Evolutionary conservation across 768 basidiomycete species (phyloP), one percentile per base, ranked within the genome.

Genomic region (Pleurotus citrinopileatus): DNA sequence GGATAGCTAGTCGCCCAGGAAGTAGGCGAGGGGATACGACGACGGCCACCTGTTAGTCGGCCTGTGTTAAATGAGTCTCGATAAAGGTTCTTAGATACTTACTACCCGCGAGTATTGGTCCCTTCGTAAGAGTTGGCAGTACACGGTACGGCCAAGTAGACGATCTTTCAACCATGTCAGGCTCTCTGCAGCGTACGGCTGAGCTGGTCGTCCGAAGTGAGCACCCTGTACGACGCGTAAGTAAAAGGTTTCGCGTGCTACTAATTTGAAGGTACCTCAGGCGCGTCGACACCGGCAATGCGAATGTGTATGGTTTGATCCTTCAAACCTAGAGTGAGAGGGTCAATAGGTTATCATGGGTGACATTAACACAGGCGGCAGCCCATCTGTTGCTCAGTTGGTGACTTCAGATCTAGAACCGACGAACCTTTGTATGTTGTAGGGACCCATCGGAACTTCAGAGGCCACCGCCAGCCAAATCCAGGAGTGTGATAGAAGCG

Each of bases 271-370:
- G 65, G 26, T 60, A 89, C 92, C 76, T 98, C 95, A 0, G 95
- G 95, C 1, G 95, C 95, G 65, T 98, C 95, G 3, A 94, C 84
- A 0, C 92, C 95, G 12, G 91, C 91, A 25, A 98, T 82, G 12
- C 95, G 84, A 25, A 98, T 83, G 62, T 91, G 87, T 15, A 98
- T 74, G 1, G 95, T 97, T 60, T 92, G 73, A 57, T 86, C 81
- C 64, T 82, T 89, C 43, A 95, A 73, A 0, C 82, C 93, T 92
- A 58, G 19, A 51, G 22, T 17, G 20, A 50, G 15, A 37, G 51
- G 17, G 26, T 42, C 29, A 36, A 45, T 15, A 45, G 17, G 13
- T 25, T 40, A 17, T 9, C 6, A 13, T 40, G 17, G n/a, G 29
- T n/a, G n/a, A n/a, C n/a, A n/a, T n/a, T n/a, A 6, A 32, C 13